Percentiles rank a stretch among this genome's conserved stretches.
Evolutionary conservation across 306 rosid species (phyloP).

Genomic region (Macrotyloma uniflorum): DNA sequence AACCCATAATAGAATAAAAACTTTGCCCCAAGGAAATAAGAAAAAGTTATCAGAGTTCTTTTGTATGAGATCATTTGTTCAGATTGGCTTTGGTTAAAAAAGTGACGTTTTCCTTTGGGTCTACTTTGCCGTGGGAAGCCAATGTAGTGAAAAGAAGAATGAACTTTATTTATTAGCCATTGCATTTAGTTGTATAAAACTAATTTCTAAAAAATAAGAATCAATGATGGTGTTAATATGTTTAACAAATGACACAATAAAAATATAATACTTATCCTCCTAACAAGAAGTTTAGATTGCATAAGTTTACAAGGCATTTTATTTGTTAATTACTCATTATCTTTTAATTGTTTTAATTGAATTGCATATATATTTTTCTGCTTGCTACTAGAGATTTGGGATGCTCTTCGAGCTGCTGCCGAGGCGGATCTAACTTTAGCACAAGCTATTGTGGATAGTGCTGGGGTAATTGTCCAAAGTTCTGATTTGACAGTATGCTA

Average conservation of each 20-base stretch:
- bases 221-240: not conserved
- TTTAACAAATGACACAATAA: constrained; percentile 14
- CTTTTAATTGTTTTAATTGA: constrained; percentile 23
- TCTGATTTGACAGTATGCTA: constrained; percentile 92
- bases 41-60: constrained; percentile 4
- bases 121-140: not conserved
- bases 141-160: not conserved
- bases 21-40: not conserved
- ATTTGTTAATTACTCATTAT: constrained; percentile 3
- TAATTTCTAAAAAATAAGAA: not conserved
- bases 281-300: not conserved
- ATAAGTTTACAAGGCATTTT: not conserved
- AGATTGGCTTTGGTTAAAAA: not conserved
- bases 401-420: constrained; percentile 97
- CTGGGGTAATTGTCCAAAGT: constrained; percentile 94
- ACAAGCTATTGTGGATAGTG: constrained; percentile 94
- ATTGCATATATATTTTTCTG: constrained; percentile 37
- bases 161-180: too few relatives aligned
- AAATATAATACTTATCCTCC: constrained; percentile 10
- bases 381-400: constrained; percentile 90
- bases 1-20: constrained; percentile 5
- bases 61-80: constrained; percentile 33
- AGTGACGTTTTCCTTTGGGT: constrained; percentile 9
- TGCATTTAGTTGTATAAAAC: not conserved
- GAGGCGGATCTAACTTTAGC: constrained; percentile 90